Evolutionary conservation across 78 protist species (phyloP), one percentile per base, ranked within the genome.

Genomic region (Diacronema lutheri): DNA sequence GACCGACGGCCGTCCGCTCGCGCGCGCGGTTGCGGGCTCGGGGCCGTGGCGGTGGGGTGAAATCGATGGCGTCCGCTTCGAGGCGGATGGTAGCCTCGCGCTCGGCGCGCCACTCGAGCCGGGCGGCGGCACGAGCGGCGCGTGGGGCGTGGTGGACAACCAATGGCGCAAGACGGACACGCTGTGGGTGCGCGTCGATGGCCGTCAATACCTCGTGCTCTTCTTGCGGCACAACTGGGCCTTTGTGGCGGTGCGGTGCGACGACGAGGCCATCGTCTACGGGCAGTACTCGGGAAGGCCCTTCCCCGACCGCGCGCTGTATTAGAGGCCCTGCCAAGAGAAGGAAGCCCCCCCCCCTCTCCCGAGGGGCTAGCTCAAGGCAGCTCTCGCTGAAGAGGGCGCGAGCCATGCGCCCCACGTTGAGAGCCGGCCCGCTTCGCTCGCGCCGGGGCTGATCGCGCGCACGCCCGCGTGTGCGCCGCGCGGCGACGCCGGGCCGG

Each of bases 151-250:
- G 33, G 79, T 71, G 14, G 55, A 56, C 23, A 38, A 56, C 23
- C 79, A 1, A 14, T 71, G 79, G 79, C 79, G 79, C 9, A 71
- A 71, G 79, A 7, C 50, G 7, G 50, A 44, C 7, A 44, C 50
- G 11, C 62, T 14, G 25, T 14, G 25, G 62, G 62, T 4, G 25
- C 25, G 4, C 25, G 5, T 71, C 16, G 58, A 7, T 23, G 79
- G 79, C 26, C 35, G 41, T 0, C 20, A 1, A 0, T 71, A 41
- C 57, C 29, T 71, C 4, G 37, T 71, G 23, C 29, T 71, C 50
- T 71, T 71, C 57, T 35, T 71, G 25, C 41, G 55, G 16, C 50
- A 71, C 13, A 71, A 71, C 13, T 71, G 79, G 79, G n/a, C 79
- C 26, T 71, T 71, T 16, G 38, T 31, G 7, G 79, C 79, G 5